Evolutionary conservation across 2,329 filamentous ascomycete species (phyloP).

Genomic region (Scolecobasidium constrictum): DNA sequence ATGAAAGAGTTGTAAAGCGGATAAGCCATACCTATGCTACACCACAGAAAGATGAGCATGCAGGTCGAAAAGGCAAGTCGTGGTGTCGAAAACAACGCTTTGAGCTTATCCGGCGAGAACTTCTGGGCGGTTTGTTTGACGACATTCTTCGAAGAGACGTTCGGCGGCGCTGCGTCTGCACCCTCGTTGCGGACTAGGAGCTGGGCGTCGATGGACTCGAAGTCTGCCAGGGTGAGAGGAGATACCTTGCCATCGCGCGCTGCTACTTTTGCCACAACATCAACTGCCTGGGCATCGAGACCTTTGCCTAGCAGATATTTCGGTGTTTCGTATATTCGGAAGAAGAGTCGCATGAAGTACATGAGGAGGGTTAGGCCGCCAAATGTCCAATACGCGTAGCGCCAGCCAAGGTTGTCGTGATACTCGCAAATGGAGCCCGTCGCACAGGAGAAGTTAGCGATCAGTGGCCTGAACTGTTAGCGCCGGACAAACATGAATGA

Average conservation of each 20-base stretch:
- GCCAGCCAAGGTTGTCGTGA: slow-evolving; percentile 44
- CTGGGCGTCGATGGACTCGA: slow-evolving; percentile 15
- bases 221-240: slow-evolving; percentile 37
- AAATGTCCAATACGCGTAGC: slow-evolving; percentile 44
- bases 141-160: slow-evolving; percentile 16
- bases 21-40: slow-evolving; percentile 59
- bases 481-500: too few relatives aligned
- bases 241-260: slow-evolving; percentile 41
- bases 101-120: slow-evolving; percentile 44
- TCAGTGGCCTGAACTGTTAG: too few relatives aligned
- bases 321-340: slow-evolving; percentile 44
- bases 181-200: too few relatives aligned
- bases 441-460: slow-evolving; percentile 38
- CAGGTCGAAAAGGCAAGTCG: slow-evolving; percentile 49
- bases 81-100: slow-evolving; percentile 52
- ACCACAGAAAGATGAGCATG: slow-evolving; percentile 60
- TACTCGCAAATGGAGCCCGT: slow-evolving; percentile 33
- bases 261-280: slow-evolving; percentile 39
- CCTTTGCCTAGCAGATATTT: slow-evolving; percentile 45
- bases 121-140: slow-evolving; percentile 27
- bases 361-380: slow-evolving; percentile 44
- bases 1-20: slow-evolving; percentile 68
- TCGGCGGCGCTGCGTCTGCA: slow-evolving; percentile 12
- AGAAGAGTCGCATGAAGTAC: slow-evolving; percentile 39
- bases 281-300: slow-evolving; percentile 39